These are phyloP conservation scores for Cercospora berteroae DNA, from an alignment of 2,329 filamentous ascomycete species.

Conservation along the genomic window DNA sequence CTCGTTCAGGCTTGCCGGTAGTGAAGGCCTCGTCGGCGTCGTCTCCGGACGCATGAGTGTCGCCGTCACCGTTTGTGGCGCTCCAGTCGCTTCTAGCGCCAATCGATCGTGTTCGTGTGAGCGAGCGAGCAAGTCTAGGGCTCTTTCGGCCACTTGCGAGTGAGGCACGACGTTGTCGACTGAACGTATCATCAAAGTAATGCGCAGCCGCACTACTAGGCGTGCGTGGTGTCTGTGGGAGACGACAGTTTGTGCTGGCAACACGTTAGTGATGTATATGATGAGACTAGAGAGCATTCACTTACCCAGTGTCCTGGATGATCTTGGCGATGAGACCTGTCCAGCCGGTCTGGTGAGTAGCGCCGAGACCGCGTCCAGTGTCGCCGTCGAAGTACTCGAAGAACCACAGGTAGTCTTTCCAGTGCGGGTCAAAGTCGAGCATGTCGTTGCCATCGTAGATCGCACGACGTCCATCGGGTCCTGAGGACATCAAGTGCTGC, in stretches of 20 bases:
- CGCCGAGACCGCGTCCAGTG: constrained; percentile 80
- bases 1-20: constrained; percentile 33
- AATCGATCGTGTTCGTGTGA: constrained; percentile 63
- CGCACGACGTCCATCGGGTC: constrained; percentile 80
- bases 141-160: constrained; percentile 65
- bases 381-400: constrained; percentile 98
- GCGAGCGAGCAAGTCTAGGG: constrained; percentile 41
- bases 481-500: constrained; percentile 83
- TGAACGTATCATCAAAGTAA: constrained; percentile 92
- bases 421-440: constrained; percentile 87
- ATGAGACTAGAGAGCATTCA: constrained; percentile 19
- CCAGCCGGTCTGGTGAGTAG: constrained; percentile 95
- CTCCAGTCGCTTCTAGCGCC: constrained; percentile 74
- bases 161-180: constrained; percentile 50
- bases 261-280: constrained; percentile 42
- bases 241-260: constrained; percentile 74
- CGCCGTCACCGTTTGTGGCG: constrained; percentile 40
- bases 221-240: constrained; percentile 89
- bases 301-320: constrained; percentile 96
- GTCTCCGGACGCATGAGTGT: constrained; percentile 41
- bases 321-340: constrained; percentile 92
- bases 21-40: constrained; percentile 32
- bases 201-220: constrained; percentile 80
- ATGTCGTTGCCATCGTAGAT: constrained; percentile 82
- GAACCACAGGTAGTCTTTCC: constrained; percentile 94